Percentiles rank a stretch among this genome's conserved stretches.
Conservation (phyloP, 257 asterid genomes). For the Solanum etuberosum region DNA sequence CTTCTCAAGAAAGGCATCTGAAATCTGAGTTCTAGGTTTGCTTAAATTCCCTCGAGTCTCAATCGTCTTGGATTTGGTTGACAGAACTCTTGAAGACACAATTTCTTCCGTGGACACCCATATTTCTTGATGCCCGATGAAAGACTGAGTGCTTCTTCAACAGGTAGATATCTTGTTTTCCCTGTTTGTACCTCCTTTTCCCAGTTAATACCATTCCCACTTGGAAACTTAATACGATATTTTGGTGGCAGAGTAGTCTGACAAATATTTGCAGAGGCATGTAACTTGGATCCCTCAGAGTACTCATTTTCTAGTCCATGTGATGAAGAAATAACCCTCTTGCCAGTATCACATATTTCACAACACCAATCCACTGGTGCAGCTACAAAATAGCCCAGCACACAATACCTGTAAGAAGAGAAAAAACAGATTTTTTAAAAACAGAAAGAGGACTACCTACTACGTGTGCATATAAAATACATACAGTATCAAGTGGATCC, state of each 20-base stretch:
- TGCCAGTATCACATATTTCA: slow-evolving; percentile 22
- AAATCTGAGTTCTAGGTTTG: neutral
- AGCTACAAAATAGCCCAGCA: slow-evolving; percentile 3
- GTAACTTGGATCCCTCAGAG: neutral
- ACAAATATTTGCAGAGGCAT: neutral
- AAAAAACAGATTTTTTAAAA: neutral
- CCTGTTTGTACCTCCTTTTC: slow-evolving; percentile 33
- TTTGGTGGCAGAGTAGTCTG: neutral
- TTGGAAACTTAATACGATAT: neutral
- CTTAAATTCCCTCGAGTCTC: neutral
- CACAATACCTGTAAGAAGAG: slow-evolving; percentile 43
- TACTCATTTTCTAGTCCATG: slow-evolving; percentile 1
- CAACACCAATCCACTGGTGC: slow-evolving; percentile 32
- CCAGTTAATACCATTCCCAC: slow-evolving; percentile 10
- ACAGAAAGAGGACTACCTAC: neutral
- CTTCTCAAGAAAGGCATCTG: neutral
- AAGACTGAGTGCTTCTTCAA: slow-evolving; percentile 38
- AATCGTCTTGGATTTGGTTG: neutral
- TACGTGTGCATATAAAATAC: neutral
- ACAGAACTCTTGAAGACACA: slow-evolving; percentile 1
- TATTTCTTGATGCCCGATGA: slow-evolving; percentile 13
- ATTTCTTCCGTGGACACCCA: neutral
- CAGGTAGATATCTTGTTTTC: slow-evolving; percentile 33
- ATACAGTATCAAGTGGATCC: neutral
- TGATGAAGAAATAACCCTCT: slow-evolving; percentile 2